Base-by-base conservation (phyloP, 768 basidiomycete species). In the Suillus ampliporus region DNA sequence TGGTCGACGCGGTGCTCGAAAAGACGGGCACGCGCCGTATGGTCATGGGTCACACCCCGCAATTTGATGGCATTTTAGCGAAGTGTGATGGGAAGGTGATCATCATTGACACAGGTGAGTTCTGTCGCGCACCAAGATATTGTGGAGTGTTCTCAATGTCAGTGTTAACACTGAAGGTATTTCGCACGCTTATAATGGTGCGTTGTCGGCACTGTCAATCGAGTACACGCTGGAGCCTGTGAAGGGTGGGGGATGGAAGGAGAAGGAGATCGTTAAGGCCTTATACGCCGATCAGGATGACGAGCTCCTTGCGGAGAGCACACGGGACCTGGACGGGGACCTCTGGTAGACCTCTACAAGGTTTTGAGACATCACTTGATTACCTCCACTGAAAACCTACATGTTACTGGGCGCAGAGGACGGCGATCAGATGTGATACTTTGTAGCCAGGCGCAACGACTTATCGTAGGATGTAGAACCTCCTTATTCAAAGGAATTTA, bases 41-140 rank as follows among this genome's bases (percentile, higher is more conserved):
- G 87, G 85, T 99, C 50, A 95, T 97, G 94, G 97, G 97, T 0
- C 97, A 99, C 74, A 99, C 97, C 1, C 97, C 97, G 1, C 84
- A 96, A 73, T 94, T 97, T 47, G 64, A 93, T 84, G 86, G 86
- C 66, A 96, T 98, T 53, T 87, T 91, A 4, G 86, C 91, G 6
- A 81, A 95, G 61, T 99, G 97, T 72, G 82, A 86, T 43, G 95
- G 94, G n/a, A 95, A 92, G 69, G 87, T 98, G 48, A 89, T 99
- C 67, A 91, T 99, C 64, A 98, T 99, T 57, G 97, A 99, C 72
- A 99, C 97, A 0, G 95, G 92, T 89, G 53, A 56, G 76, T 65
- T 64, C 57, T 58, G 14, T 38, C 21, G n/a, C 21, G n/a, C 17
- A 28, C 41, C 3, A 8, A 2, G 9, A 17, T 15, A 17, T 21